Base-by-base conservation (phyloP, 345 rosid species). In the Eucalyptus curtisii region DNA sequence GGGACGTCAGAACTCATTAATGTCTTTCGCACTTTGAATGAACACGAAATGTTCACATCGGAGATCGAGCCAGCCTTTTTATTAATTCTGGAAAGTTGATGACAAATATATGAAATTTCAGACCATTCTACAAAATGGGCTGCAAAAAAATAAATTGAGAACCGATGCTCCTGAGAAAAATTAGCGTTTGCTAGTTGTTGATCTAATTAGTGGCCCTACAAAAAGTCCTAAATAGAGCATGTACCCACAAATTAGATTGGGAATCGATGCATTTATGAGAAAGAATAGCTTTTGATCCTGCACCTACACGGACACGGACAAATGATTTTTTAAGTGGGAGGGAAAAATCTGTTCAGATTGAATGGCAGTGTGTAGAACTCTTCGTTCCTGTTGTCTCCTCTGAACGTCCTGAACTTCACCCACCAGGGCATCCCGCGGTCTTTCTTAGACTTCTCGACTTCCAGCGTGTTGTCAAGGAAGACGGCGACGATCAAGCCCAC, bases 381-480 rank as follows among this genome's bases (percentile, higher is more conserved):
- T 88, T 97, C 99, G 86, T 97, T 97, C 81, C 99, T 94, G 88
- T 95, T 95, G 92, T 98, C 99, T 81, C 99, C 99, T 88, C 95
- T 92, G 53, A 96, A 96, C 8, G 96, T 93, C 90, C 99, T 92
- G 93, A 97, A 97, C 92, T 94, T 97, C 13, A 92, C 98, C 99
- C 99, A 98, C 99, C 99, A 98, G 31, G 98, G 98, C 99, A 98
- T 97, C 44, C 99, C 99, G 85, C 99, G 87, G 15, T 97, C 99
- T 90, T 95, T 97, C 91, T 95, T 96, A 33, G 98, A 95, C n/a
- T 93, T 95, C 81, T 95, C 95, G 47, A 95, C 96, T 33, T 97
- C 97, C 20, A 98, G 79, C 3, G 99, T 98, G 87, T 97, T 97
- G 90, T 98, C 99, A 16, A 97, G 88, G 88, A 98, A 95, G 79